Evolutionary conservation across 2,329 filamentous ascomycete species (phyloP).

Genomic region (Nakataea oryzae): DNA sequence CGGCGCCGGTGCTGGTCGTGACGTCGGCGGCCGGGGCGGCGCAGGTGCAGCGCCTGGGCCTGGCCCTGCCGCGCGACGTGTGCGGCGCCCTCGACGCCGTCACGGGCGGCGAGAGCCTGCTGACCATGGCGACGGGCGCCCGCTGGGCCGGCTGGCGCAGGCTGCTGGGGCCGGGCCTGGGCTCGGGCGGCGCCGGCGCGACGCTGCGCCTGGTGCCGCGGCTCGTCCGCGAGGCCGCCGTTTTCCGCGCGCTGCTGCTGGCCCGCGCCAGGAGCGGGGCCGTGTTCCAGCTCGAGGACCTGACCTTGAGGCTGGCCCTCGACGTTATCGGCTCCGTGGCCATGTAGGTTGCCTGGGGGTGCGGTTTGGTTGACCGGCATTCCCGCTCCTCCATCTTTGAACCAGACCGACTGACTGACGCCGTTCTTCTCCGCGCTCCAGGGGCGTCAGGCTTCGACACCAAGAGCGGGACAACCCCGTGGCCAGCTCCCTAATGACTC

Average conservation of each 20-base stretch:
- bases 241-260: slow-evolving; percentile 15
- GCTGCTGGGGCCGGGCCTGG: slow-evolving; percentile 26
- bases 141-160: slow-evolving; percentile 23
- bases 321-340: slow-evolving; percentile 9
- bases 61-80: background rate
- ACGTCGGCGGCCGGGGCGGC: slow-evolving; percentile 7
- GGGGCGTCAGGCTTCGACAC: background rate
- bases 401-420: no score
- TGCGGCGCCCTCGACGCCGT: slow-evolving; percentile 10
- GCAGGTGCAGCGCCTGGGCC: slow-evolving; percentile 4
- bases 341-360: background rate
- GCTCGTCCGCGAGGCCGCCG: slow-evolving; percentile 18
- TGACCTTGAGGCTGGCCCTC: slow-evolving; percentile 16
- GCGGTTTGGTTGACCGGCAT: no score
- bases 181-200: slow-evolving; percentile 20
- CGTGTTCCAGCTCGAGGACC: slow-evolving; percentile 15
- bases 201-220: slow-evolving; percentile 19
- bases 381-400: background rate
- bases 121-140: slow-evolving; percentile 23
- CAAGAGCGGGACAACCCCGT: slow-evolving; percentile 1
- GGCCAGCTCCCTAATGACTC: background rate
- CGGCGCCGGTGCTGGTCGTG: slow-evolving; percentile 8
- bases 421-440: background rate
- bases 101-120: slow-evolving; percentile 19
- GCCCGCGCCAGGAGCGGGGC: slow-evolving; percentile 9